Percentiles rank a stretch among this genome's conserved stretches.
phyloP scores from a whole-genome alignment of 495 filamentous ascomycete species.

The Aspergillus avenaceus region DNA sequence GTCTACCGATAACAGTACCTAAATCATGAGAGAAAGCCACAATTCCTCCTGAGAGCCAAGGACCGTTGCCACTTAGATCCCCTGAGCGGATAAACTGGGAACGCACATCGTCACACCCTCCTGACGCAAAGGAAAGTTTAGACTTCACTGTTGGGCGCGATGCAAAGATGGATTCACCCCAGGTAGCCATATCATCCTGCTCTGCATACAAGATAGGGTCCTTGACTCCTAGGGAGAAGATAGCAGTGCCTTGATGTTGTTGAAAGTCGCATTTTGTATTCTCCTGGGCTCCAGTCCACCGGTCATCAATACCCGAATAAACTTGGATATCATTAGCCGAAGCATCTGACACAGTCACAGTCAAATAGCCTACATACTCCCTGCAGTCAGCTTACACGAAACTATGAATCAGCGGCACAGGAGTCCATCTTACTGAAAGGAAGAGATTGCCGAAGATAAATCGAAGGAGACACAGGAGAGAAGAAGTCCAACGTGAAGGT shows the following conservation, averaged over 20 bases:
- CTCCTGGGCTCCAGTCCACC: slow-evolving; percentile 40
- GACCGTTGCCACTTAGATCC: slow-evolving; percentile 13
- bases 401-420: neutral
- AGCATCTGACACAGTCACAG: slow-evolving; percentile 48
- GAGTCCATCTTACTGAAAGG: slow-evolving; percentile 55
- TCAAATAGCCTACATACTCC: slow-evolving; percentile 57
- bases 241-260: slow-evolving; percentile 15
- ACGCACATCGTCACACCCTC: slow-evolving; percentile 16
- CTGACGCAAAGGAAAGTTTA: slow-evolving; percentile 26
- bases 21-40: slow-evolving; percentile 43
- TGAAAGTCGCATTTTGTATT: slow-evolving; percentile 26
- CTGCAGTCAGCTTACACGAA: neutral
- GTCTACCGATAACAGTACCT: slow-evolving; percentile 24
- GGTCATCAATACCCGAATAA: slow-evolving; percentile 47
- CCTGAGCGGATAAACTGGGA: slow-evolving; percentile 23
- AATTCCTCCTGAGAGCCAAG: slow-evolving; percentile 26
- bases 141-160: slow-evolving; percentile 23
- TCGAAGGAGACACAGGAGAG: slow-evolving; percentile 82
- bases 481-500: slow-evolving; percentile 57
- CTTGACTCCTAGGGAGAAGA: slow-evolving; percentile 31
- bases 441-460: slow-evolving; percentile 75
- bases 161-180: slow-evolving; percentile 34
- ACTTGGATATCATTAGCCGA: slow-evolving; percentile 35
- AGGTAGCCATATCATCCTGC: slow-evolving; percentile 42
- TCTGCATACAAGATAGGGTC: slow-evolving; percentile 36